These are phyloP conservation scores for Backusella circina DNA, from an alignment of 192 early-diverging fungal species.

Conservation along the genomic window DNA sequence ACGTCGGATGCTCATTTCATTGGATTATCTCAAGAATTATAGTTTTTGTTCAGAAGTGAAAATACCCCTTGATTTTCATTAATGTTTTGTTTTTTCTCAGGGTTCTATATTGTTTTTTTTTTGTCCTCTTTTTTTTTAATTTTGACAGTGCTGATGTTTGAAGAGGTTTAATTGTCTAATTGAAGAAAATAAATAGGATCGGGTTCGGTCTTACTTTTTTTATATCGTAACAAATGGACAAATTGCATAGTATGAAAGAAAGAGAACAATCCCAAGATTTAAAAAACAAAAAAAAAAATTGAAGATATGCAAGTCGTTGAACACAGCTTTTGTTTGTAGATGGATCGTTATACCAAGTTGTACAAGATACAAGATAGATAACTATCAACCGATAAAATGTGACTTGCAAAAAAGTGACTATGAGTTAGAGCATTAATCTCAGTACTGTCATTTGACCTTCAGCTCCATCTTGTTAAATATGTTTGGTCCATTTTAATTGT, in stretches of 20 bases:
- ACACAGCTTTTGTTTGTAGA: neutral
- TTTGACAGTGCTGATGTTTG: no score
- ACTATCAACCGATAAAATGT: neutral
- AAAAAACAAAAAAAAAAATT: neutral
- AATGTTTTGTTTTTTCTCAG: neutral
- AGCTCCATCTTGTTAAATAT: neutral
- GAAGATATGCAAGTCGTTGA: neutral
- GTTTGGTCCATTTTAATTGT: neutral
- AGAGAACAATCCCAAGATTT: neutral
- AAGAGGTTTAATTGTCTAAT: neutral
- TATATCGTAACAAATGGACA: neutral
- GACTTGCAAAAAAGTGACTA: neutral
- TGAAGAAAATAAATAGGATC: neutral
- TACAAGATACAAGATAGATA: constrained; percentile 2
- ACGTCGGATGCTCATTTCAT: neutral
- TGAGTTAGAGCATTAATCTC: neutral
- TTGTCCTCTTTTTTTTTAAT: neutral
- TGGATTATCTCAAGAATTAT: neutral
- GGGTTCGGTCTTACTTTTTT: neutral
- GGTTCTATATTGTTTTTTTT: neutral
- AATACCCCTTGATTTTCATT: neutral
- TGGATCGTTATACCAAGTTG: neutral
- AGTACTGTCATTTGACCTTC: neutral
- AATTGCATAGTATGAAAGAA: neutral
- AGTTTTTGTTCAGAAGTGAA: neutral